Evolutionary conservation across 257 asterid genomes (phyloP).

Genomic region (Coffea eugenioides): DNA sequence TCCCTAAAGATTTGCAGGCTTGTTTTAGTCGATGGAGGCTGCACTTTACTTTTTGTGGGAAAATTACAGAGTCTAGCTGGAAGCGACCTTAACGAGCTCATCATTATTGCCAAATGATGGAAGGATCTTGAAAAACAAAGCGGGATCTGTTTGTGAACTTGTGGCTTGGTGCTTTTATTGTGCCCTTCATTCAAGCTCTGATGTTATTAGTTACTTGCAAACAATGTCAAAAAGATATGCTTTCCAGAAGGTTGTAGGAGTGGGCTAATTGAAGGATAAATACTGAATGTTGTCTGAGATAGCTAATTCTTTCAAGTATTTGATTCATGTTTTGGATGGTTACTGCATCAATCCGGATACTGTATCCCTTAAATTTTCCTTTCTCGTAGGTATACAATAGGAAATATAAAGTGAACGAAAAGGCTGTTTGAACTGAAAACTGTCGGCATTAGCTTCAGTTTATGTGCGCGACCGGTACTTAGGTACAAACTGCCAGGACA

Average conservation of each 20-base stretch:
- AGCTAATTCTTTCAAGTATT: neutral
- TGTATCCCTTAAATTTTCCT: too few relatives aligned
- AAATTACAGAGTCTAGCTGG: constrained; percentile 17
- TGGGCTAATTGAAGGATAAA: neutral
- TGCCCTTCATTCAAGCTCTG: neutral
- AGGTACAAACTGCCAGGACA: neutral
- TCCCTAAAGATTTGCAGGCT: constrained; percentile 22
- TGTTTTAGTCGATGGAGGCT: constrained; percentile 19
- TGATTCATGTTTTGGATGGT: neutral
- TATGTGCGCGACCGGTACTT: neutral
- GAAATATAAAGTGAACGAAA: too few relatives aligned
- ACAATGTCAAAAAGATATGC: neutral
- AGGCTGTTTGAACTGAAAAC: neutral
- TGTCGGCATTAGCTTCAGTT: neutral
- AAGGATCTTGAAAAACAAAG: neutral
- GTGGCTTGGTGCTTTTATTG: neutral
- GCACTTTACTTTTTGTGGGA: constrained; percentile 25
- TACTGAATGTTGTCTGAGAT: neutral
- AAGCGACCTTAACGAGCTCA: constrained; percentile 17
- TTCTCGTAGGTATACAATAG: too few relatives aligned
- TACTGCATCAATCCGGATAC: neutral
- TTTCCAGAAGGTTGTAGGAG: neutral
- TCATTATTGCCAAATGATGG: neutral
- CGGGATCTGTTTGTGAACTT: neutral
- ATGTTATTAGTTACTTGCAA: neutral